Base-by-base conservation (phyloP, 768 basidiomycete species). In the Paxillus ammoniavirescens region DNA sequence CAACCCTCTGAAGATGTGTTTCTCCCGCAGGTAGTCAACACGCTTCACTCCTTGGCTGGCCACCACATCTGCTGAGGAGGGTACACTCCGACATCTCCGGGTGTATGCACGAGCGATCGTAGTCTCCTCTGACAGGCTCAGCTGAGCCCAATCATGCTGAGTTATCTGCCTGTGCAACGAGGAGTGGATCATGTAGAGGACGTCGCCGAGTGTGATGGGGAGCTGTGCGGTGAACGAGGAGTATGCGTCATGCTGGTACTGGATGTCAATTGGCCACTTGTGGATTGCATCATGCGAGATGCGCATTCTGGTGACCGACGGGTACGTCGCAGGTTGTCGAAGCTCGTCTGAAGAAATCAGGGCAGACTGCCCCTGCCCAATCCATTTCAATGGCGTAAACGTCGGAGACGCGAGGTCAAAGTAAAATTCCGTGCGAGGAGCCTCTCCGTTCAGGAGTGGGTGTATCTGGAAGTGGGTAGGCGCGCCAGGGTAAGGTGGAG, bases 231-330 rank as follows among this genome's bases (percentile, higher is more conserved):
- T 53, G 58, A 64, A 31, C 15, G 6, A 36, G 53, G 65, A 33
- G 47, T 63, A 68, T 42, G 31, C 69, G 55, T 66, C 62, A 35
- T 65, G 54, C 10, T 71, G 68, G 58, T 72, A 75, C 42, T 75
- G 70, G 47, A 88, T 65, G 53, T 80, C 76, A 49, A 87, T 74
- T 13, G 83, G 80, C 85, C 86, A 88, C n/a, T 77, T 61, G 0
- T 82, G 81, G 46, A 85, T 73, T 14, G 62, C 57, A 47, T 87
- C 82, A 61, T 79, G 82, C 1, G 75, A 61, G 61, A 89, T 82
- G n/a, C 77, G 75, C 59, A 88, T 75, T 35, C 71, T 74, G 9
- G 75, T 77, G 46, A 82, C 65, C 0, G 77, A 66, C 0, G 87
- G 87, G 58, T 80, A 72, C 8, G 83, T 83, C 15, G 83, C 86